Conservation (phyloP, 2,329 filamentous ascomycete species). For the Nemania sp. region DNA sequence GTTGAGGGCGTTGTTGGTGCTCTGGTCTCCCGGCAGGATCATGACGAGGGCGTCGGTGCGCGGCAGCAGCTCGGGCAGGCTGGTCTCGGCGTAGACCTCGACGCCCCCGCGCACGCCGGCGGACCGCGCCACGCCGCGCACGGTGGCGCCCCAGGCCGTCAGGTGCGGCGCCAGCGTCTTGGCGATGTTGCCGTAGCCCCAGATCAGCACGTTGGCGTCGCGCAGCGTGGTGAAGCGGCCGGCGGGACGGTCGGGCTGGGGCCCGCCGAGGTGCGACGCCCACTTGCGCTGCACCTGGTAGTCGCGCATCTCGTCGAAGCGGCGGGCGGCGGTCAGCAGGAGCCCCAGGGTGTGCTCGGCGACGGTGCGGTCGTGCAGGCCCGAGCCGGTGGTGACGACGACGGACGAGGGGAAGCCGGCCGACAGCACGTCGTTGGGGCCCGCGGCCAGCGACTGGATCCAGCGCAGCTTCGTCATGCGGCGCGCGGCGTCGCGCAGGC, state of each 20-base stretch:
- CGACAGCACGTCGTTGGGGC: conserved; percentile 66
- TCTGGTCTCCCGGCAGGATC: conserved; percentile 64
- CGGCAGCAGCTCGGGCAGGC: conserved; percentile 56
- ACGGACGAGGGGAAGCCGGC: conserved; percentile 61
- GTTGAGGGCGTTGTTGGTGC: conserved; percentile 60
- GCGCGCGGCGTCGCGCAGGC: conserved; percentile 61
- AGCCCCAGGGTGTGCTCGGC: conserved; percentile 67
- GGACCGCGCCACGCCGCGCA: conserved; percentile 61
- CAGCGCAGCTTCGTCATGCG: conserved; percentile 62
- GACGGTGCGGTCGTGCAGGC: conserved; percentile 67
- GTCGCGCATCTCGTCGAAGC: conserved; percentile 67
- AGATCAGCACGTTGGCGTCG: conserved; percentile 62
- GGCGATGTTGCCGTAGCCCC: conserved; percentile 71
- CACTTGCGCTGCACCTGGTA: conserved; percentile 61
- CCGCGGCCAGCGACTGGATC: conserved; percentile 70
- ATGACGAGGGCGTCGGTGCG: conserved; percentile 69
- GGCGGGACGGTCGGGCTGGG: conserved; percentile 61
- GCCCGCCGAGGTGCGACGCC: conserved; percentile 65
- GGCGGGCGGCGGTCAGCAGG: conserved; percentile 58
- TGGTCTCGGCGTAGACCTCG: conserved; percentile 61
- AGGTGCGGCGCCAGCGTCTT: conserved; percentile 62
- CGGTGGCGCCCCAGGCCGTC: conserved; percentile 58
- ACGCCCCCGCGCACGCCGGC: conserved; percentile 62
- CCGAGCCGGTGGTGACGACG: conserved; percentile 63
- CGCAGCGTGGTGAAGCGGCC: conserved; percentile 63